Percentiles rank a stretch among this genome's conserved stretches.
Conservation (phyloP, 2,329 filamentous ascomycete genomes). For the Alternaria panax region DNA sequence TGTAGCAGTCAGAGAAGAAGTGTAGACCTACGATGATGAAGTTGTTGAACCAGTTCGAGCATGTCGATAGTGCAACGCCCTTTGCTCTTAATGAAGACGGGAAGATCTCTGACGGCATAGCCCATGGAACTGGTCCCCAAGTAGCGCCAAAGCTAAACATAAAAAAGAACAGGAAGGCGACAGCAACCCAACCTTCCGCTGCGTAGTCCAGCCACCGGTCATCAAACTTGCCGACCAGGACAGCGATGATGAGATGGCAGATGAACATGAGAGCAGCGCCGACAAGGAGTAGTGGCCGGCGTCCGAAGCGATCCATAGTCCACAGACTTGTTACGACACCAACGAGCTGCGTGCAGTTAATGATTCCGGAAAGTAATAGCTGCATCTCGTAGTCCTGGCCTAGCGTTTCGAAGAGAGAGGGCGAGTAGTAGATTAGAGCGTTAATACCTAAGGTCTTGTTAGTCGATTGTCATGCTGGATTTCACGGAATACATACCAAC, state of each 20-base stretch:
- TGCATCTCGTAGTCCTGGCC: conserved; percentile 62
- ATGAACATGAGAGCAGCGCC: conserved; percentile 58
- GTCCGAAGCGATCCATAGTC: conserved; percentile 54
- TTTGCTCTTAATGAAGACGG: conserved; percentile 67
- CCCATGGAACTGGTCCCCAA: conserved; percentile 64
- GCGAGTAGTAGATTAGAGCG: conserved; percentile 67
- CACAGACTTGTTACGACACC: conserved; percentile 52
- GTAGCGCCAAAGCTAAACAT: conserved; percentile 68
- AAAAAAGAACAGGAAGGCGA: conserved; percentile 68
- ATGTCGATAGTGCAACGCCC: conserved; percentile 70
- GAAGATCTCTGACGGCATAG: conserved; percentile 67
- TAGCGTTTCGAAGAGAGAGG: conserved; percentile 66
- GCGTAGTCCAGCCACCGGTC: conserved; percentile 60
- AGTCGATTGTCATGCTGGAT: not conserved
- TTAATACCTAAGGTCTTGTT: conserved; percentile 34
- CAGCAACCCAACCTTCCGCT: conserved; percentile 62
- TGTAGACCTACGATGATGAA: conserved; percentile 60
- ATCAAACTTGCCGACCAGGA: conserved; percentile 62
- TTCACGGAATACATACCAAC: conserved; percentile 39
- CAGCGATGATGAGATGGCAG: conserved; percentile 63
- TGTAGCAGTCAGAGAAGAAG: not conserved
- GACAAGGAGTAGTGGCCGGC: conserved; percentile 50
- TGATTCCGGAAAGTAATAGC: conserved; percentile 71
- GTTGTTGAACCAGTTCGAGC: conserved; percentile 70
- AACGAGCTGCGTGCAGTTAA: conserved; percentile 58